A percentile compares a stretch with the other conserved stretches of the same genome.
phyloP scores from a whole-genome alignment of 2,329 filamentous ascomycete species.

The Plectosphaerella plurivora region DNA sequence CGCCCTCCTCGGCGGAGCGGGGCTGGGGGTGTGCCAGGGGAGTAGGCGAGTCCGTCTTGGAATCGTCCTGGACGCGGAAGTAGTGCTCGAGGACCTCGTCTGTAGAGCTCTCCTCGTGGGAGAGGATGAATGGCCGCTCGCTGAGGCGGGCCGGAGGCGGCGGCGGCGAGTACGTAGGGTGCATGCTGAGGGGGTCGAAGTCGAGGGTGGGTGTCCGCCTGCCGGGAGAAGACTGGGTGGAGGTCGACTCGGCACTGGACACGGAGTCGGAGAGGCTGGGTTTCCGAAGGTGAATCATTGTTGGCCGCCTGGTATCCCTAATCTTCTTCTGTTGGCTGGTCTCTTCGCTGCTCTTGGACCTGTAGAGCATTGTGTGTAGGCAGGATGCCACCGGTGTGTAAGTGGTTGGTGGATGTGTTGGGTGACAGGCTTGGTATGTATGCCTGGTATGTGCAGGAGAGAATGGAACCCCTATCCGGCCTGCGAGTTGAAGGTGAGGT shows the following conservation, averaged over 20 bases:
- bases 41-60: conserved; percentile 9
- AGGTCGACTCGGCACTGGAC: conserved; percentile 12
- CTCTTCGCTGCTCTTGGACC: conserved; percentile 1
- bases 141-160: conserved; percentile 6
- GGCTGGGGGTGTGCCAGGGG: conserved; percentile 5
- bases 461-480: not conserved
- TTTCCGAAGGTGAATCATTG: conserved; percentile 11
- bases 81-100: conserved; percentile 9
- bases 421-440: not conserved
- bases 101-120: conserved; percentile 4
- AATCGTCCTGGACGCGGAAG: conserved; percentile 6
- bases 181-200: conserved; percentile 12
- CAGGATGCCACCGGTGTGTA: conserved; percentile 2
- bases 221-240: conserved; percentile 6
- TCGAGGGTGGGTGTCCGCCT: conserved; percentile 10
- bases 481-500: not conserved
- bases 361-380: not conserved
- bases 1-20: conserved; percentile 6
- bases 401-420: not conserved
- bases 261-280: conserved; percentile 13
- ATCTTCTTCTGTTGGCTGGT: not conserved
- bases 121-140: conserved; percentile 11
- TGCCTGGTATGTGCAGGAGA: not conserved
- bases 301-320: conserved; percentile 1
- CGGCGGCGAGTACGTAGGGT: conserved; percentile 14